phyloP scores from a whole-genome alignment of 2,329 filamentous ascomycete genomes.

The Xylaria sp. region DNA sequence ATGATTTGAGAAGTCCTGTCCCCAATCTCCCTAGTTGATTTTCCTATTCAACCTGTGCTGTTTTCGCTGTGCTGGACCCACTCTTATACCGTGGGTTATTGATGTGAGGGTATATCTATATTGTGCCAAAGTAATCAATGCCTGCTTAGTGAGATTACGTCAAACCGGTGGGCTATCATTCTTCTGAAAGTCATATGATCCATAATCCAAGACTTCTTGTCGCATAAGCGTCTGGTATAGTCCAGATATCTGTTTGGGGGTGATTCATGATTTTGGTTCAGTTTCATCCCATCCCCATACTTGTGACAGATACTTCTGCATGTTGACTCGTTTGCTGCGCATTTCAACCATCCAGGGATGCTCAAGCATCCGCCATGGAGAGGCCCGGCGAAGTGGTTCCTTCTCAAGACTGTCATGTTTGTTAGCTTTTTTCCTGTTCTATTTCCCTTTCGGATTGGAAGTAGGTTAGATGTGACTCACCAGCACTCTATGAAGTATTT shows the following conservation, averaged over 20 bases:
- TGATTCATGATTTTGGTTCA: slow-evolving; percentile 42
- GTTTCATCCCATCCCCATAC: slow-evolving; percentile 96
- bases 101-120: slow-evolving; percentile 29
- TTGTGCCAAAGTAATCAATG: slow-evolving; percentile 23
- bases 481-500: slow-evolving; percentile 99
- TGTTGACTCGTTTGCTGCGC: slow-evolving; percentile 95
- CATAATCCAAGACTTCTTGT: slow-evolving; percentile 6
- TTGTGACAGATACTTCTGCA: slow-evolving; percentile 90
- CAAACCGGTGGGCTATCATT: slow-evolving; percentile 13
- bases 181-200: slow-evolving; percentile 16
- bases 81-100: slow-evolving; percentile 4
- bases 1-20: neutral
- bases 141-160: slow-evolving; percentile 6
- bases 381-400: slow-evolving; percentile 84
- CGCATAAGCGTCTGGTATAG: neutral
- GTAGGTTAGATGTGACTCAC: slow-evolving; percentile 65
- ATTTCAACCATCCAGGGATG: slow-evolving; percentile 99
- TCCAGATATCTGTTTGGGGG: neutral
- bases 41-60: slow-evolving; percentile 9
- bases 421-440: slow-evolving; percentile 30
- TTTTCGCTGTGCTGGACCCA: neutral
- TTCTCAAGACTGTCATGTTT: slow-evolving; percentile 80
- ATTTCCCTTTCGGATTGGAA: neutral
- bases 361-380: slow-evolving; percentile 98
- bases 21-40: slow-evolving; percentile 9